These are phyloP conservation scores for Rickenella mellea DNA, from an alignment of 768 basidiomycete species.

Conservation along the genomic window DNA sequence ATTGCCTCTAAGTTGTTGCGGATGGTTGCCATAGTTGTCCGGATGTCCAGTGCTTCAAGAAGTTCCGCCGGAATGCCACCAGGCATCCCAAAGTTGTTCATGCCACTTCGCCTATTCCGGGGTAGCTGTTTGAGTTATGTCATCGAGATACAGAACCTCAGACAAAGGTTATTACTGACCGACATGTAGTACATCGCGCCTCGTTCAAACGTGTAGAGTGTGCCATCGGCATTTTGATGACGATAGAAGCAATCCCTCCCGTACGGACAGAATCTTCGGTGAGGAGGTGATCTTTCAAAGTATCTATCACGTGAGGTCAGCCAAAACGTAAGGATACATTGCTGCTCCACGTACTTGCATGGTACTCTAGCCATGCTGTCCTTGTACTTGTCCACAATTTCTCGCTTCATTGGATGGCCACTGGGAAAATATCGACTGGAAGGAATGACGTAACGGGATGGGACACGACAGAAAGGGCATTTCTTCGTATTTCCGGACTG, in stretches of 20 bases:
- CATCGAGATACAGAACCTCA: conserved; percentile 26
- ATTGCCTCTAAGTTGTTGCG: conserved; percentile 20
- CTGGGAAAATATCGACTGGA: conserved; percentile 59
- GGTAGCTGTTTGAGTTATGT: conserved; percentile 18
- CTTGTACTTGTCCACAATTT: conserved; percentile 49
- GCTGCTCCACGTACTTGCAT: conserved; percentile 42
- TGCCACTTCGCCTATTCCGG: conserved; percentile 21
- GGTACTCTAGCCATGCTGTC: conserved; percentile 62
- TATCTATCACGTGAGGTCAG: conserved; percentile 30
- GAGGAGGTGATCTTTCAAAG: conserved; percentile 43
- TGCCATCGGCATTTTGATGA: conserved; percentile 60
- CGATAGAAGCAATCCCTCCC: conserved; percentile 77
- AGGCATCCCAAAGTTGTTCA: conserved; percentile 32
- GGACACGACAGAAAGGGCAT: conserved; percentile 68
- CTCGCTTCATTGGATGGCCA: conserved; percentile 41
- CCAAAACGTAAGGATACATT: neutral
- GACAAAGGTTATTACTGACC: conserved; percentile 22
- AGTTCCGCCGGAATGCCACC: conserved; percentile 40
- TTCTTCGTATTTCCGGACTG: conserved; percentile 57
- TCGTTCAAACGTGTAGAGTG: conserved; percentile 41
- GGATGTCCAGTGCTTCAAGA: conserved; percentile 30
- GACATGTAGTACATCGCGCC: conserved; percentile 48
- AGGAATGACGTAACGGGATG: conserved; percentile 62
- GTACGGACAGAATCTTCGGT: conserved; percentile 60
- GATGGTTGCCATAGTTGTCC: conserved; percentile 29